Evolutionary conservation across 108 stramenopile genomes (phyloP).

Genomic region (Cyclotella baltica): DNA sequence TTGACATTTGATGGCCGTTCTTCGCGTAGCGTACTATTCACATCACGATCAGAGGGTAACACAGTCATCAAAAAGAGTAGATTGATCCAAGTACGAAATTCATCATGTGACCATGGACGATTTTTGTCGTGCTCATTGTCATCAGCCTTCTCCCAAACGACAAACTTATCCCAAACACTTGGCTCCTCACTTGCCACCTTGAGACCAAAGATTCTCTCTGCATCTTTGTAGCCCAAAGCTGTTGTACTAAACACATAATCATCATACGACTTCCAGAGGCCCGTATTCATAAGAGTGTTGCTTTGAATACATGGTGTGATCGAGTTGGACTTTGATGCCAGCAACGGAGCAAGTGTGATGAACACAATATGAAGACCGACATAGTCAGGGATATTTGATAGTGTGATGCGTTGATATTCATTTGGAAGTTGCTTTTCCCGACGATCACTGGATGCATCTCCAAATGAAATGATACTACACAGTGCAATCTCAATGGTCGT

Average conservation of each 20-base stretch:
- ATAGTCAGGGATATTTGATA: slow-evolving; percentile 34
- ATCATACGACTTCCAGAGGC: slow-evolving; percentile 36
- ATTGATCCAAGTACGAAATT: slow-evolving; percentile 20
- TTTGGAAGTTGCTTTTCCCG: too few relatives aligned
- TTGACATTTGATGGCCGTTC: slow-evolving; percentile 20
- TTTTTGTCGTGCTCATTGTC: slow-evolving; percentile 3
- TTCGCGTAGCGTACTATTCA: slow-evolving; percentile 11
- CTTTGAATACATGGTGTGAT: slow-evolving; percentile 22
- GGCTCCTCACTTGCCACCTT: not conserved
- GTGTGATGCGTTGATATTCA: slow-evolving; percentile 23
- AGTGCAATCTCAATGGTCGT: slow-evolving; percentile 13
- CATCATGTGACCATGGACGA: slow-evolving; percentile 10
- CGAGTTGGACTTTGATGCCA: slow-evolving; percentile 22
- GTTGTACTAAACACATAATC: slow-evolving; percentile 29
- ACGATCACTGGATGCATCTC: not conserved
- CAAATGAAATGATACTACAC: slow-evolving; percentile 25
- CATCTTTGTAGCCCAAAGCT: slow-evolving; percentile 13
- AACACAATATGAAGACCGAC: slow-evolving; percentile 16
- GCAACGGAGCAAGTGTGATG: slow-evolving; percentile 11
- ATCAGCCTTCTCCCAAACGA: slow-evolving; percentile 17
- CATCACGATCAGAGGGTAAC: slow-evolving; percentile 29
- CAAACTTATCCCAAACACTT: not conserved
- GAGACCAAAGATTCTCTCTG: slow-evolving; percentile 14
- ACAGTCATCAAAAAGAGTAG: slow-evolving; percentile 12
- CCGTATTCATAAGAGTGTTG: slow-evolving; percentile 31